A percentile compares a stretch with the other conserved stretches of the same genome.
Evolutionary conservation across 1,139 yeast genomes (phyloP).

Genomic region (Blastobotrys ciferrii): DNA sequence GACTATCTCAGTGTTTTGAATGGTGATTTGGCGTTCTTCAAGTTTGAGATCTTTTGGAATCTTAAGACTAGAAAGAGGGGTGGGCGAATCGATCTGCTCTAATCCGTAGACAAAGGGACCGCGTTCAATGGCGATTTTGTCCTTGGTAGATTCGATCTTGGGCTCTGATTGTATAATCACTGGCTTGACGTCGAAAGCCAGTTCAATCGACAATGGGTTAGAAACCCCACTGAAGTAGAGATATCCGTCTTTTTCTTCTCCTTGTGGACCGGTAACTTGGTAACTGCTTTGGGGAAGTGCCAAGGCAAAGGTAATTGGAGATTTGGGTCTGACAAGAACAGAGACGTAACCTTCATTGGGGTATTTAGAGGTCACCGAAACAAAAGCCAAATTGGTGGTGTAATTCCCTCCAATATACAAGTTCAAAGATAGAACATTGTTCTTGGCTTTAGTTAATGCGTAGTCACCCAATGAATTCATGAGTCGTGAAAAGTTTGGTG

Average conservation of each 20-base stretch:
- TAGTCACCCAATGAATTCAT: conserved; percentile 11
- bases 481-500: conserved; percentile 28
- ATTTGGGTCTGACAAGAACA: neutral
- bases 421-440: conserved; percentile 8
- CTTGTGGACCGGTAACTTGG: too few relatives aligned
- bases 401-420: conserved; percentile 11
- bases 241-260: too few relatives aligned
- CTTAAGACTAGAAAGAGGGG: neutral
- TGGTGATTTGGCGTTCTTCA: conserved; percentile 7
- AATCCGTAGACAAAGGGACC: conserved; percentile 15
- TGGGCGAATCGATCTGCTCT: neutral
- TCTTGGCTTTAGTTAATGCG: conserved; percentile 4
- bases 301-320: neutral
- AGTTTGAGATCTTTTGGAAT: neutral
- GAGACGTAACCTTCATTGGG: conserved; percentile 11
- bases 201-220: neutral
- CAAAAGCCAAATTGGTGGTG: neutral
- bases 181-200: conserved; percentile 5
- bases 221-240: conserved; percentile 9
- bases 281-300: too few relatives aligned
- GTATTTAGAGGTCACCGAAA: conserved; percentile 6
- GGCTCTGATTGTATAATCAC: conserved; percentile 9
- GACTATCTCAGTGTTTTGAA: conserved; percentile 7
- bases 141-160: conserved; percentile 4
- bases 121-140: conserved; percentile 11